Percentiles rank a stretch among this genome's conserved stretches.
Evolutionary conservation across 208 protist genomes (phyloP).

Genomic region (Acanthamoeba quina): DNA sequence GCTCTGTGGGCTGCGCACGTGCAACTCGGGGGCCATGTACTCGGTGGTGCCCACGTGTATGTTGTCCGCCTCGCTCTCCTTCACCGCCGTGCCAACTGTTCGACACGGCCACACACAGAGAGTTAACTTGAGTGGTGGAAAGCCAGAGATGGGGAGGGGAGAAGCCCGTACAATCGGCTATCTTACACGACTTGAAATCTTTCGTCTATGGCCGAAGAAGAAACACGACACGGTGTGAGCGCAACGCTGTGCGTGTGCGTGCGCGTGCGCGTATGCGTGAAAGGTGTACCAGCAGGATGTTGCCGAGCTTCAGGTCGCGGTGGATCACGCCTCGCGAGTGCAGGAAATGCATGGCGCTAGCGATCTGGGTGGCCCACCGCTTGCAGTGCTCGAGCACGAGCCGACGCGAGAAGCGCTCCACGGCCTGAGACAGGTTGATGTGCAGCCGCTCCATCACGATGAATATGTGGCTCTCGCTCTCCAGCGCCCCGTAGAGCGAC

Average conservation of each 20-base stretch:
- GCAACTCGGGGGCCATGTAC: constrained; percentile 65
- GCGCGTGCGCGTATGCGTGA: neutral
- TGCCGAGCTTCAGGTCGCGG: constrained; percentile 62
- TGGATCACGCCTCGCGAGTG: constrained; percentile 42
- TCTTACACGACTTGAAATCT: constrained; percentile 46
- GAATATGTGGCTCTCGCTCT: constrained; percentile 57
- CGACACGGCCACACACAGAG: neutral
- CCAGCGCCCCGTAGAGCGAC: constrained; percentile 58
- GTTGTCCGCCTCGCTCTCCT: constrained; percentile 51
- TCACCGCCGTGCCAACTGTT: constrained; percentile 52
- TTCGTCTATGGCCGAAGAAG: neutral
- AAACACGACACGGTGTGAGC: neutral
- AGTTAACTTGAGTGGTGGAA: neutral
- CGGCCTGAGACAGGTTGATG: constrained; percentile 47
- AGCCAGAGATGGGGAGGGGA: neutral
- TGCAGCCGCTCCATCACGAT: constrained; percentile 70
- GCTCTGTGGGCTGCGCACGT: constrained; percentile 7
- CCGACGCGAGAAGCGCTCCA: neutral
- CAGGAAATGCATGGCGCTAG: constrained; percentile 67
- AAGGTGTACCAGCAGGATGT: constrained; percentile 34
- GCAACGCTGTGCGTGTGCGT: neutral
- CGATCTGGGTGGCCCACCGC: constrained; percentile 62
- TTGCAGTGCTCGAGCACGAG: neutral
- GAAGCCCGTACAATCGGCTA: constrained; percentile 37
- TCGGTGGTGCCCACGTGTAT: constrained; percentile 43